Base-by-base conservation (phyloP, 305 asterid species). In the Solanum hybrid region DNA sequence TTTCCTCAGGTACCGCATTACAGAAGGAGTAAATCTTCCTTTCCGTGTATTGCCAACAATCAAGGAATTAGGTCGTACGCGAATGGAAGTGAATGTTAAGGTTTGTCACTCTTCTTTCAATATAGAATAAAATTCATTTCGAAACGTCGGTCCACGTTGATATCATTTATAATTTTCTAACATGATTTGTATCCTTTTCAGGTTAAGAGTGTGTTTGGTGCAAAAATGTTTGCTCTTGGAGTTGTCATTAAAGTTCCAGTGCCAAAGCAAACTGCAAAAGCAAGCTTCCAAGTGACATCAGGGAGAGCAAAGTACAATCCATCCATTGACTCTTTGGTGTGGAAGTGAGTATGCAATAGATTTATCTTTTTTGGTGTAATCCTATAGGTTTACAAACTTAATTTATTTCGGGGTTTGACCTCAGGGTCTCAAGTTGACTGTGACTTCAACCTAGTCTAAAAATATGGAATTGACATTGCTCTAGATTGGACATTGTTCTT, bases 21-120 rank as follows among this genome's bases (percentile, higher is more conserved):
- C 99, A 0, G 99, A 98, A 93, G 99, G 99, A 87, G 99, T 98
- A 91, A 98, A 98, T 95, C 99, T 96, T 91, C 99, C 99, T 60
- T 96, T 96, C 89, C 97, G 99, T 91, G 99, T 98, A 85, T 92
- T 98, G 91, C 99, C 99, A 87, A 98, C 99, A 87, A 96, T 98
- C 93, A 98, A 98, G 95, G 99, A 98, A 93, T 92, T 96, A 94
- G 99, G 99, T 87, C 96, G 99, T 82, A 96, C 99, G 72, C 99
- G 99, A 90, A 96, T 98, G 99, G 99, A 98, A 95, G 99, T 98
- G 92, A 98, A 98, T 91, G 99, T 98, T 51, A 98, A 96, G 99
- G 99, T 98, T 91, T 89, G 96, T 36, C 34, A 24, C 75, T 31
- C 42, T 51, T 84, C 75, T 84, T 84, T 84, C 87, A 51, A 31